Base-by-base conservation (phyloP, 331 rosid genomes). In the Pyracantha coccinea region DNA sequence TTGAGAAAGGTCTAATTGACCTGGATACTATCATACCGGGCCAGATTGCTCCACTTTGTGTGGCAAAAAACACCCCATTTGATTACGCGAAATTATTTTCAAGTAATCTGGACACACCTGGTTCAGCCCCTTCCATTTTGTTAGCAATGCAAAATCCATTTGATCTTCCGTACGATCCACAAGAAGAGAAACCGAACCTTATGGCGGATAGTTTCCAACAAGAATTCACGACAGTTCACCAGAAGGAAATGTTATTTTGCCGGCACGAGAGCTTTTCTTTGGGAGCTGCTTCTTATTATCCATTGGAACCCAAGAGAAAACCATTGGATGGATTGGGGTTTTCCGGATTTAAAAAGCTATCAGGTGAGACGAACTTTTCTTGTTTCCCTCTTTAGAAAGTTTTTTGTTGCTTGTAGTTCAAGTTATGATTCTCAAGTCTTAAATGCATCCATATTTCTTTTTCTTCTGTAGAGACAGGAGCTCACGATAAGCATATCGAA, bases 61-160 rank as follows among this genome's bases (percentile, higher is more conserved):
- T 84, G 19, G 59, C 78, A 11, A 87, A 55, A 81, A 66, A 17
- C 4, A 72, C 38, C 20, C 71, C 71, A 11, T 66, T 76, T 23
- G 81, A 57, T 75, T 68, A 78, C 67, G 68, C 79, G 71, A 72
- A 8, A 47, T 70, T 74, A 14, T 33, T 71, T 38, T 17, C 58
- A 6, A 82, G 80, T 25, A 89, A 69, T 20, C 45, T 75, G 17
- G 93, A 81, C 6, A 59, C 77, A n/a, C 99, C 99, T 19, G 87
- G 93, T 63, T 92, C 97, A 35, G 97, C 97, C 7, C 97, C 97
- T 41, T 83, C 97, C 3, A 20, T 83, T n/a, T 32, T 85, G 75
- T 80, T 84, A 59, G 88, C 86, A 13, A 16, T 21, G 50, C 76
- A 78, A 77, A 92, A 89, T 60, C 97, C 92, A 21, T 89, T 92